Conservation (phyloP, 1,139 yeast species). For the Eremothecium coryli region DNA sequence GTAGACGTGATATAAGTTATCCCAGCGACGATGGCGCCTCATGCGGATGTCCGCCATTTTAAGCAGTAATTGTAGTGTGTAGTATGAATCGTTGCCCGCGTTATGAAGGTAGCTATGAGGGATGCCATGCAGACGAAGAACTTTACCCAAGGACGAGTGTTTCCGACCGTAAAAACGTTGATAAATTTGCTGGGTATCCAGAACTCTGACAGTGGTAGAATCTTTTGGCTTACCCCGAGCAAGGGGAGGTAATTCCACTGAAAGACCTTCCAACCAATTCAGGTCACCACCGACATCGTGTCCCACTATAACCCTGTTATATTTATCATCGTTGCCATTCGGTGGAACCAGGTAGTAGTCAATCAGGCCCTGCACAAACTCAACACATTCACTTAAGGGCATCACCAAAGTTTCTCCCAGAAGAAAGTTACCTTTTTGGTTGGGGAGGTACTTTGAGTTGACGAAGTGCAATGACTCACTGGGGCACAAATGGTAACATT, state of each 20-base stretch:
- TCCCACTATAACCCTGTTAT: conserved; percentile 45
- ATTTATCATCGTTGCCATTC: neutral
- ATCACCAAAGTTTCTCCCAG: conserved; percentile 47
- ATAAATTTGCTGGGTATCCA: conserved; percentile 51
- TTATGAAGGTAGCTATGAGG: conserved; percentile 64
- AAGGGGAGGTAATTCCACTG: conserved; percentile 4
- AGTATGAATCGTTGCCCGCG: conserved; percentile 79
- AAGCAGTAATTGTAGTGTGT: conserved; percentile 48
- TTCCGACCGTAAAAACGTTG: conserved; percentile 35
- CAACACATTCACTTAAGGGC: conserved; percentile 32
- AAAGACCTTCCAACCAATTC: conserved; percentile 36
- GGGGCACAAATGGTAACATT: conserved; percentile 49
- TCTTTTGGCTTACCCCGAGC: neutral
- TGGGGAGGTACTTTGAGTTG: conserved; percentile 57
- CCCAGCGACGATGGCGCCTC: conserved; percentile 31
- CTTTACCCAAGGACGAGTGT: conserved; percentile 43
- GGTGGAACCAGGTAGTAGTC: conserved; percentile 7
- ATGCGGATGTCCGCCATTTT: conserved; percentile 46
- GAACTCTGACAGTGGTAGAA: conserved; percentile 10
- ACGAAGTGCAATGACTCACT: conserved; percentile 38
- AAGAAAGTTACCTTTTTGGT: conserved; percentile 47
- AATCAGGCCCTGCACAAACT: conserved; percentile 31
- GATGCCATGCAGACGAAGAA: conserved; percentile 43
- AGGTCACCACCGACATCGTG: conserved; percentile 61
- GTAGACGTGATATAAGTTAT: conserved; percentile 22